A percentile compares a stretch with the other conserved stretches of the same genome.
These are phyloP conservation scores for Acanthamoeba royreba DNA, from an alignment of 208 protist genomes.

Conservation along the genomic window DNA sequence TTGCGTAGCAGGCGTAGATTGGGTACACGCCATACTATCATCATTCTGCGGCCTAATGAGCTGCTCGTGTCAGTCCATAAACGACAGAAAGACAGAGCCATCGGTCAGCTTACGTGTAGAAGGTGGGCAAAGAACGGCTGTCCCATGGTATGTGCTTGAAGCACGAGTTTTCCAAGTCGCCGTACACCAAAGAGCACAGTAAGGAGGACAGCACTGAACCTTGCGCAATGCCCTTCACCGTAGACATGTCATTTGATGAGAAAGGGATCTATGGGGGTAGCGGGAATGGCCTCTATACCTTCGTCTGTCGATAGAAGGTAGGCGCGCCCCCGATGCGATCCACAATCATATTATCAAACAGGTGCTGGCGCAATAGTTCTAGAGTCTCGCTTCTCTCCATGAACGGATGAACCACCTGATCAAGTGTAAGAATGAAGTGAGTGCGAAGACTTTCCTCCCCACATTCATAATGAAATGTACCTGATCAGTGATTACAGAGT, in stretches of 20 bases:
- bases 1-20: no score
- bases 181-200: constrained; percentile 19
- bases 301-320: not conserved
- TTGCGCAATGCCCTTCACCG: constrained; percentile 24
- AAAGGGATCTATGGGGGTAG: no score
- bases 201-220: constrained; percentile 35
- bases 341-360: constrained; percentile 3
- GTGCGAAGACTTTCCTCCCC: not conserved
- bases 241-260: no score
- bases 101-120: not conserved
- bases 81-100: not conserved
- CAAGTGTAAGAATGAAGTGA: not conserved
- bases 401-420: constrained; percentile 11
- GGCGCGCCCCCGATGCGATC: not conserved
- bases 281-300: not conserved
- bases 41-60: no score
- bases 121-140: not conserved
- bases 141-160: constrained; percentile 38
- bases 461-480: not conserved
- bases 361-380: constrained; percentile 9
- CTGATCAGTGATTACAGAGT: constrained; percentile 35
- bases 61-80: no score
- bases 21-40: no score
- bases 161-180: constrained; percentile 48
- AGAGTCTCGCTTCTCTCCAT: constrained; percentile 21